These are phyloP conservation scores for Ceratocystis cubensis DNA, from an alignment of 2,329 filamentous ascomycete species.

Conservation along the genomic window DNA sequence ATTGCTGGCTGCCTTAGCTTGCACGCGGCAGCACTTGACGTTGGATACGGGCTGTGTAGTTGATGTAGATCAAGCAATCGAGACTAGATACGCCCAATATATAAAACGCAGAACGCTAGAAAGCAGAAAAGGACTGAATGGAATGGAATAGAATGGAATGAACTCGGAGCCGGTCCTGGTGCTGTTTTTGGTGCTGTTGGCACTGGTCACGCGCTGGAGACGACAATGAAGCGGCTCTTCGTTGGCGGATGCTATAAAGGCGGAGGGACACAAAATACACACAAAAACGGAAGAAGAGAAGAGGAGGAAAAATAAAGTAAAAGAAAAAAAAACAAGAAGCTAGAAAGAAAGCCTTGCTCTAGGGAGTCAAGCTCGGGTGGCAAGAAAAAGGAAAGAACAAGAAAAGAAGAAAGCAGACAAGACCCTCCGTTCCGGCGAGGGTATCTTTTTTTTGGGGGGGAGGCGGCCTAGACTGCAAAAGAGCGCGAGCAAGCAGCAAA, in stretches of 20 bases:
- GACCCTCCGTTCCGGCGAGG: slow-evolving; percentile 6
- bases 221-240: not conserved
- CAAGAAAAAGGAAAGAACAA: slow-evolving; percentile 13
- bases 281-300: too few species aligned
- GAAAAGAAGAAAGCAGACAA: slow-evolving; percentile 12
- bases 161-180: slow-evolving; percentile 9
- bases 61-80: too few species aligned
- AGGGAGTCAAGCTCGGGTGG: not conserved
- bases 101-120: not conserved
- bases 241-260: not conserved
- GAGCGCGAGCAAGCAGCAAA: slow-evolving; percentile 12
- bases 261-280: not conserved
- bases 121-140: not conserved
- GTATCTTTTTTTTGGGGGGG: not conserved
- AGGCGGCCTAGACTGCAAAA: slow-evolving; percentile 15
- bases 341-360: slow-evolving; percentile 10
- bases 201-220: not conserved
- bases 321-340: slow-evolving; percentile 12
- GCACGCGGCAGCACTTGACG: not conserved
- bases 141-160: not conserved
- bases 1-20: not conserved
- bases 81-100: not conserved
- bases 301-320: not conserved
- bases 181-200: not conserved
- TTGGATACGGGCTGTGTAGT: not conserved